A percentile compares a stretch with the other conserved stretches of the same genome.
phyloP scores from a whole-genome alignment of 768 basidiomycete genomes.

The Boletales sp. region DNA sequence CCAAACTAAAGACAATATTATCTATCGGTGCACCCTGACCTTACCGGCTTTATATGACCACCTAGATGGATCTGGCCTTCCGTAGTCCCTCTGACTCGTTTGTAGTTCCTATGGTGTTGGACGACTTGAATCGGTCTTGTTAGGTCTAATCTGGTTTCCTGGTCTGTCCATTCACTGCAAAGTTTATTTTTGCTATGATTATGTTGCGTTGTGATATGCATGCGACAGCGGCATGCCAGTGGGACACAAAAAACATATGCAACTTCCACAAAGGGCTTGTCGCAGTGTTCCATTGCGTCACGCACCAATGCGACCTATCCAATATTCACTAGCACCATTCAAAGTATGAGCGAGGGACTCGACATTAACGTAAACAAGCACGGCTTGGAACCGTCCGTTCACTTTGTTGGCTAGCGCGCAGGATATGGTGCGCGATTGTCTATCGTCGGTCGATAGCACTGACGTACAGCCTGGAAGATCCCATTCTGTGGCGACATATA shows the following conservation, averaged over 20 bases:
- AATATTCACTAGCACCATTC: background rate
- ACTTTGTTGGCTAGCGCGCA: background rate
- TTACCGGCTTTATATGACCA: slow-evolving; percentile 11
- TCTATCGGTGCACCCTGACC: background rate
- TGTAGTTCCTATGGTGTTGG: background rate
- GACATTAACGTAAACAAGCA: background rate
- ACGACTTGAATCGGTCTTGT: background rate
- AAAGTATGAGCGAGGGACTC: slow-evolving; percentile 4
- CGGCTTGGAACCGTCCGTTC: background rate
- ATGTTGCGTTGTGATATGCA: slow-evolving; percentile 3
- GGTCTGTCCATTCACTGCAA: background rate
- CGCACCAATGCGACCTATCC: background rate
- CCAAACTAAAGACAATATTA: slow-evolving; percentile 1
- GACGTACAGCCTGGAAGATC: background rate
- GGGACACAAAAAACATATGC: background rate
- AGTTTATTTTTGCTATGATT: background rate
- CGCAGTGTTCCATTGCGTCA: background rate
- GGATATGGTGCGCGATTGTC: background rate
- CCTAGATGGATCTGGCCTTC: slow-evolving; percentile 2
- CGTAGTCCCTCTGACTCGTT: background rate
- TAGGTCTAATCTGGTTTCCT: background rate
- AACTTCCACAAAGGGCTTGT: too few relatives aligned
- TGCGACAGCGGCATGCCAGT: slow-evolving; percentile 3
- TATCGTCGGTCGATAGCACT: background rate
- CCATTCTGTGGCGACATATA: slow-evolving; percentile 1